A percentile compares a stretch with the other conserved stretches of the same genome.
Conservation (phyloP, 805 yeast species). For the Kodamaea kakaduensis region DNA sequence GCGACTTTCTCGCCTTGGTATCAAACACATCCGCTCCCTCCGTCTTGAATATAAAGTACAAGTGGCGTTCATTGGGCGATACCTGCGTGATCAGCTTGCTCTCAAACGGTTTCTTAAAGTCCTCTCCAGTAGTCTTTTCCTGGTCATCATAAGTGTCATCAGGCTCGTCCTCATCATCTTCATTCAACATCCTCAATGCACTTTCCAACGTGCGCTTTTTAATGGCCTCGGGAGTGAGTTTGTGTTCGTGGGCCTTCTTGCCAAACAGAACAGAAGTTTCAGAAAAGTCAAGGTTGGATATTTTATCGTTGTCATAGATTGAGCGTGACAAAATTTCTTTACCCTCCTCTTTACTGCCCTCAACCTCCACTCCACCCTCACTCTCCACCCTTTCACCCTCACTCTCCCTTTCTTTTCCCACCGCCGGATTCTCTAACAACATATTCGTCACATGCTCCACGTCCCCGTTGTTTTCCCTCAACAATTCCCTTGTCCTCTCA, state of each 20-base stretch:
- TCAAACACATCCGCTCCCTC: constrained; percentile 42
- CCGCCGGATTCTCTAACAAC: constrained; percentile 66
- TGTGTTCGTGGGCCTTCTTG: constrained; percentile 22
- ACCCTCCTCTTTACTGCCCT: background rate
- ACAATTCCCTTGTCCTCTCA: constrained; percentile 45
- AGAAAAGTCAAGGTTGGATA: constrained; percentile 25
- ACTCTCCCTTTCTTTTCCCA: too few relatives aligned
- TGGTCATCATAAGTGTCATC: constrained; percentile 72
- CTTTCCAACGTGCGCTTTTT: constrained; percentile 54
- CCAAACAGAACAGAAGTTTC: constrained; percentile 28
- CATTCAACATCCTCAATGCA: constrained; percentile 62
- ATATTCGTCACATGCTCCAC: constrained; percentile 56
- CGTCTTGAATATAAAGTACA: constrained; percentile 53
- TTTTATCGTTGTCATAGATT: constrained; percentile 27
- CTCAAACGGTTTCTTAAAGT: constrained; percentile 13
- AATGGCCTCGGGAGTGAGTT: constrained; percentile 33
- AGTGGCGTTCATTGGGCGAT: constrained; percentile 47
- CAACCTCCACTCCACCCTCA: constrained; percentile 25
- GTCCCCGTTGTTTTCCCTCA: constrained; percentile 45
- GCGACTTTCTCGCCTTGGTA: constrained; percentile 47
- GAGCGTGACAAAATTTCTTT: constrained; percentile 15
- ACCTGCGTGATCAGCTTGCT: constrained; percentile 18
- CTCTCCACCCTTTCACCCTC: constrained; percentile 30
- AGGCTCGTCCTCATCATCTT: constrained; percentile 78
- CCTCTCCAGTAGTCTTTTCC: constrained; percentile 32